Conservation (phyloP, 192 early-diverging fungal species). For the Chytriomyces sp. region DNA sequence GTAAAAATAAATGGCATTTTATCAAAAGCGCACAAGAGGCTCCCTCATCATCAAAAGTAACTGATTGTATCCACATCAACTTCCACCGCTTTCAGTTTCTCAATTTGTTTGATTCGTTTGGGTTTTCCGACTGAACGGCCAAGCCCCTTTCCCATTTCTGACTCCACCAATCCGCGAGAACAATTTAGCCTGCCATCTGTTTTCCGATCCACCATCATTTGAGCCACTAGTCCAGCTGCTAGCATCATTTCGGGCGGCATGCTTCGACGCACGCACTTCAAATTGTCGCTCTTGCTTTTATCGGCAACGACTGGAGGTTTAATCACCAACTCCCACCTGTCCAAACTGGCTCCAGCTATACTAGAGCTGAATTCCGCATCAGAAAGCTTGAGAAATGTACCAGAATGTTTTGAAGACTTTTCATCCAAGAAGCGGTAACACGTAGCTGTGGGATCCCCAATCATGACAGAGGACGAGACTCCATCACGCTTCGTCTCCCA, state of each 20-base stretch:
- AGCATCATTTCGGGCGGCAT: slow-evolving; percentile 25
- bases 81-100: background rate
- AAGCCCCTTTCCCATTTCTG: background rate
- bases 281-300: background rate
- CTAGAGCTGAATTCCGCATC: background rate
- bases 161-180: slow-evolving; percentile 1
- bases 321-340: slow-evolving; percentile 20
- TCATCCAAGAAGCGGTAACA: slow-evolving; percentile 9
- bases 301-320: background rate
- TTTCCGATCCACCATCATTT: slow-evolving; percentile 22
- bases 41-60: no score
- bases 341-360: background rate
- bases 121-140: background rate
- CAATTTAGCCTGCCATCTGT: background rate
- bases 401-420: slow-evolving; percentile 9
- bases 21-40: no score
- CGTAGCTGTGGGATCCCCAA: background rate
- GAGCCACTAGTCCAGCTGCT: slow-evolving; percentile 8
- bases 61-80: background rate
- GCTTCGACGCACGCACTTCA: slow-evolving; percentile 2
- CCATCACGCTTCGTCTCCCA: slow-evolving; percentile 11
- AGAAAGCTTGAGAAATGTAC: slow-evolving; percentile 3
- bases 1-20: no score
- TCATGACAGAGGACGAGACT: background rate
- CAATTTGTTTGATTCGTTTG: background rate